phyloP scores from a whole-genome alignment of 495 filamentous ascomycete species.

The Physcia stellaris region DNA sequence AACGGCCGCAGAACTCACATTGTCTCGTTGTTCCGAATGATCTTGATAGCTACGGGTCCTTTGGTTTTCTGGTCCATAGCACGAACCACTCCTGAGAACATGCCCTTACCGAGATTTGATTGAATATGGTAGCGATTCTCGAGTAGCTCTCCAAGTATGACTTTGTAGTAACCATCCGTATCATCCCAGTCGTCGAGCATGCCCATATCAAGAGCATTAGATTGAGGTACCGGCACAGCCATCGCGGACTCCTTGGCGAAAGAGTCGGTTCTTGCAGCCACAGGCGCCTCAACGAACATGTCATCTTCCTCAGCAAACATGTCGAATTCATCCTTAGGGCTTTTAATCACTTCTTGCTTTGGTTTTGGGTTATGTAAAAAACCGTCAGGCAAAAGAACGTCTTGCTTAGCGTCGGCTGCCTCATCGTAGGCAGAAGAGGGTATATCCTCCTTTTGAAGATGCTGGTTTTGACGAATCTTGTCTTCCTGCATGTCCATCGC shows the following conservation, averaged over 20 bases:
- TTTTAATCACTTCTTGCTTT: conserved; percentile 24
- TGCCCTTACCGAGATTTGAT: conserved; percentile 78
- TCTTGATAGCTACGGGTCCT: conserved; percentile 74
- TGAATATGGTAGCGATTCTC: conserved; percentile 79
- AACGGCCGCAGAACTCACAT: conserved; percentile 39
- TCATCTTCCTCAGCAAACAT: conserved; percentile 94
- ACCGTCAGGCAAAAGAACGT: conserved; percentile 37
- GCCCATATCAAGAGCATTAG: conserved; percentile 57
- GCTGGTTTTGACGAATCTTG: conserved; percentile 52
- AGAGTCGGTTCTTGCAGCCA: conserved; percentile 27
- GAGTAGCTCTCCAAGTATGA: conserved; percentile 77
- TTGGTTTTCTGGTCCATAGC: conserved; percentile 67
- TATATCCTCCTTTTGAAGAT: conserved; percentile 40
- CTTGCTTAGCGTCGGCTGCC: conserved; percentile 39
- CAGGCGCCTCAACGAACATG: conserved; percentile 61
- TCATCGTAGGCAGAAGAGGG: conserved; percentile 50
- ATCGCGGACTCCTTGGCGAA: conserved; percentile 26
- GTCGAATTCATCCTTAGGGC: conserved; percentile 56
- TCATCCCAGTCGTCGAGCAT: conserved; percentile 93
- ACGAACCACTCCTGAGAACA: conserved; percentile 91
- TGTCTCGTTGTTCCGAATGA: conserved; percentile 87
- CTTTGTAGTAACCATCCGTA: conserved; percentile 86
- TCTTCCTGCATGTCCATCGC: conserved; percentile 89
- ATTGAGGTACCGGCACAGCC: conserved; percentile 35
- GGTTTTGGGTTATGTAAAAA: conserved; percentile 25